Conservation (phyloP, 441 rosid genomes). For the Biscutella auriculata region DNA sequence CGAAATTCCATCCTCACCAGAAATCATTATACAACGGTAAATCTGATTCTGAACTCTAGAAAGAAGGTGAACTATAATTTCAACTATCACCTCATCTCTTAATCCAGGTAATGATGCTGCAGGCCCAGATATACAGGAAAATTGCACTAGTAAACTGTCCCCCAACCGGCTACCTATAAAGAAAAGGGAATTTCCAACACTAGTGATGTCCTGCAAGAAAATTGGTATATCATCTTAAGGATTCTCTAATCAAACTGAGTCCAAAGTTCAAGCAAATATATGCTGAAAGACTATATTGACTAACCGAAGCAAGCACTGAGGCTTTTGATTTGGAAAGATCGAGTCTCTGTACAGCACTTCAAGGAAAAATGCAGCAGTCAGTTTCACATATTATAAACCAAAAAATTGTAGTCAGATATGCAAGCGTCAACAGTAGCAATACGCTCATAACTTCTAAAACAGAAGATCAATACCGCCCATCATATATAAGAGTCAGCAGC, state of each 20-base stretch:
- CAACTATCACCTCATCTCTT: constrained; percentile 72
- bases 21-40: background rate
- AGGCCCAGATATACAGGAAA: constrained; percentile 57
- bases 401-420: background rate
- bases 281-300: constrained; percentile 23
- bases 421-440: background rate
- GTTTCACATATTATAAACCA: constrained; percentile 2
- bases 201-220: constrained; percentile 67
- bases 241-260: background rate
- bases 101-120: constrained; percentile 46
- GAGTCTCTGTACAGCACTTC: constrained; percentile 92
- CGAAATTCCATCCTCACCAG: background rate
- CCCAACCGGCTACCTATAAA: constrained; percentile 93
- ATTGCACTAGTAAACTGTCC: constrained; percentile 96
- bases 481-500: constrained; percentile 81
- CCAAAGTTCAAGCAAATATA: constrained; percentile 8
- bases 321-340: constrained; percentile 97
- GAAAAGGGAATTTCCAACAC: constrained; percentile 73
- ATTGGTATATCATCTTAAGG: constrained; percentile 18
- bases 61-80: background rate
- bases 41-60: background rate
- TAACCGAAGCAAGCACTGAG: constrained; percentile 95
- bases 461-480: constrained; percentile 59
- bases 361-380: constrained; percentile 25
- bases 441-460: background rate